Evolutionary conservation across 192 early-diverging fungal species (phyloP).

Genomic region (Gigaspora rosea): DNA sequence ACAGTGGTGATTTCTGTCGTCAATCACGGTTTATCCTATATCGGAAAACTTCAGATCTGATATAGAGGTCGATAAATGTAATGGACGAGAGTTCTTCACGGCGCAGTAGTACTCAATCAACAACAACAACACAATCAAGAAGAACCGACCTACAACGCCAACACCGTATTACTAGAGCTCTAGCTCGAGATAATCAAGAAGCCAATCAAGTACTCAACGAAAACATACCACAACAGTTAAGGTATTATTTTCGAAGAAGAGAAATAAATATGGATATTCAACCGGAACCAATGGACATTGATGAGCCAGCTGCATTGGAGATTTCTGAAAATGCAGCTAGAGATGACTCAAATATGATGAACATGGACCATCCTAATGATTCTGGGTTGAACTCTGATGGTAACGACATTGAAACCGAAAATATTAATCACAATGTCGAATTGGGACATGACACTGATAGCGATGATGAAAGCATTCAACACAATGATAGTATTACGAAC

Average conservation of each 20-base stretch:
- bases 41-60: too few relatives aligned
- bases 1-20: too few relatives aligned
- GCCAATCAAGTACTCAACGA: neutral
- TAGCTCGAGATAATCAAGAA: neutral
- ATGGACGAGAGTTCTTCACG: slow-evolving; percentile 13
- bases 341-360: slow-evolving; percentile 9
- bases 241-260: slow-evolving; percentile 1
- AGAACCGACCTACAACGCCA: neutral
- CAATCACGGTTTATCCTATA: too few relatives aligned
- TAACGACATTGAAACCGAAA: neutral
- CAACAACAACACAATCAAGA: slow-evolving; percentile 10
- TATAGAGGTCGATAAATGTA: neutral
- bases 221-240: slow-evolving; percentile 7
- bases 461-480: neutral
- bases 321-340: neutral
- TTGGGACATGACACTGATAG: neutral
- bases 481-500: neutral
- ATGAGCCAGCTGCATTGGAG: neutral
- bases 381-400: neutral
- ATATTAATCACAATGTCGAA: neutral
- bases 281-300: slow-evolving; percentile 4
- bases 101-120: slow-evolving; percentile 4
- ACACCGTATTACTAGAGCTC: slow-evolving; percentile 5
- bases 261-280: neutral
- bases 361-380: slow-evolving; percentile 2